Percentiles rank a stretch among this genome's conserved stretches.
phyloP scores from a whole-genome alignment of 2,329 filamentous ascomycete genomes.

The Penicillium sp. region DNA sequence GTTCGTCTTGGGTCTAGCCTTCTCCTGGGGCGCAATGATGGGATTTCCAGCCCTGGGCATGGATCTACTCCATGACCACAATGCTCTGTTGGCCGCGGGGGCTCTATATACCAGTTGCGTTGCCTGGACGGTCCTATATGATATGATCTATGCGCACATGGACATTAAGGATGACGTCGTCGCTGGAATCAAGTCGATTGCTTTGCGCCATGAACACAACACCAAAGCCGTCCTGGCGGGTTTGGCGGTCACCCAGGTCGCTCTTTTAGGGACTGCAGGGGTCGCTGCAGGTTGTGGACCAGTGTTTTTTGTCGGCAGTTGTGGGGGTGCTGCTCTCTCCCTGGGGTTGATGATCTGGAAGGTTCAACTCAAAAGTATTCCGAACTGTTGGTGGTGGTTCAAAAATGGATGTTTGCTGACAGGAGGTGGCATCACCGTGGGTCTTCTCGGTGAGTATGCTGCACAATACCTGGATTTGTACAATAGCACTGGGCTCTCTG shows the following conservation, averaged over 20 bases:
- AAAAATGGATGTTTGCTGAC: constrained; percentile 57
- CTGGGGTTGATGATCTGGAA: constrained; percentile 55
- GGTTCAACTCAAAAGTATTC: constrained; percentile 52
- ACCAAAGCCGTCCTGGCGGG: constrained; percentile 42
- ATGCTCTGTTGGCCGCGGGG: constrained; percentile 35
- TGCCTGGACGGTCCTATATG: constrained; percentile 47
- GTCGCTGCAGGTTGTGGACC: constrained; percentile 51
- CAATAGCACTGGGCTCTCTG: constrained; percentile 8
- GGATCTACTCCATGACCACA: constrained; percentile 39
- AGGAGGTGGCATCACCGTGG: constrained; percentile 53
- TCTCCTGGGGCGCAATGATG: constrained; percentile 49
- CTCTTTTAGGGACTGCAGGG: constrained; percentile 42
- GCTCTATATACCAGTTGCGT: constrained; percentile 45
- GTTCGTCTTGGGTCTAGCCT: constrained; percentile 47
- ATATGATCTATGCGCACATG: constrained; percentile 50
- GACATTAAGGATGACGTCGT: constrained; percentile 48
- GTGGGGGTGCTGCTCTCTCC: constrained; percentile 51
- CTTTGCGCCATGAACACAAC: constrained; percentile 45
- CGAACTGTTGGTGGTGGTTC: constrained; percentile 61
- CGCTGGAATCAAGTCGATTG: constrained; percentile 49
- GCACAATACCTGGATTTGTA: constrained; percentile 28
- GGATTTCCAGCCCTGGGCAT: constrained; percentile 44
- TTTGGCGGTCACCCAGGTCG: constrained; percentile 39
- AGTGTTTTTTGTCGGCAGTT: constrained; percentile 53
- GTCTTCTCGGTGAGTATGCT: constrained; percentile 52